Conservation (phyloP, 441 rosid species). For the Mallotus repandus region DNA sequence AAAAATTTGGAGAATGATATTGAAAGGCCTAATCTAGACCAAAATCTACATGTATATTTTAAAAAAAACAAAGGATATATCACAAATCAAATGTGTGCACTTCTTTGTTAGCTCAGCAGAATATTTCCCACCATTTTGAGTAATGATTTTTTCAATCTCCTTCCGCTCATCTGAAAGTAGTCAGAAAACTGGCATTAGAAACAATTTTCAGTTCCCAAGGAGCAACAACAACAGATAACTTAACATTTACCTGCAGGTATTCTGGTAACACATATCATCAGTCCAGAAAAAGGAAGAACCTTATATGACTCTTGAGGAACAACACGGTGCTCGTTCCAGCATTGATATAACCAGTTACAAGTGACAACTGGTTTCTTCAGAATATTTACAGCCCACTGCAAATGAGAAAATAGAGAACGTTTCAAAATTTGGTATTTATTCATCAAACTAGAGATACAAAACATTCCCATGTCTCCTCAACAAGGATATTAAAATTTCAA, state of each 20-base stretch:
- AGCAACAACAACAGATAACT: slow-evolving; percentile 21
- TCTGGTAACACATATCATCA: slow-evolving; percentile 77
- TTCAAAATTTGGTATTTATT: slow-evolving; percentile 15
- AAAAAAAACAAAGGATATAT: slow-evolving; percentile 71
- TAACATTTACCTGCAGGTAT: slow-evolving; percentile 64
- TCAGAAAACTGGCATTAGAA: slow-evolving; percentile 31
- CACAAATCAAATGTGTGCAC: slow-evolving; percentile 93
- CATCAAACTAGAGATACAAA: slow-evolving; percentile 8
- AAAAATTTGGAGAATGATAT: neutral
- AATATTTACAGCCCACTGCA: slow-evolving; percentile 90
- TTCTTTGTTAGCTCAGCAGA: slow-evolving; percentile 80
- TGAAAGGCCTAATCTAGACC: neutral
- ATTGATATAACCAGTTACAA: slow-evolving; percentile 78
- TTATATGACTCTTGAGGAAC: slow-evolving; percentile 86
- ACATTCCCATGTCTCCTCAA: neutral
- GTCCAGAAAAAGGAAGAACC: slow-evolving; percentile 92
- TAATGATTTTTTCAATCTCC: slow-evolving; percentile 62
- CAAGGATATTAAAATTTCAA: neutral
- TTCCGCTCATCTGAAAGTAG: slow-evolving; percentile 70
- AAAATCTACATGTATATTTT: neutral
- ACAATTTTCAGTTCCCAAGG: slow-evolving; percentile 15
- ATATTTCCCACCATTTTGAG: slow-evolving; percentile 85
- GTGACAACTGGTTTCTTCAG: slow-evolving; percentile 88
- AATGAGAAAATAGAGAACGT: slow-evolving; percentile 8
- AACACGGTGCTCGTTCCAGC: slow-evolving; percentile 95